Conservation (phyloP, 192 early-diverging fungal species). For the Chytriomyces confervae region DNA sequence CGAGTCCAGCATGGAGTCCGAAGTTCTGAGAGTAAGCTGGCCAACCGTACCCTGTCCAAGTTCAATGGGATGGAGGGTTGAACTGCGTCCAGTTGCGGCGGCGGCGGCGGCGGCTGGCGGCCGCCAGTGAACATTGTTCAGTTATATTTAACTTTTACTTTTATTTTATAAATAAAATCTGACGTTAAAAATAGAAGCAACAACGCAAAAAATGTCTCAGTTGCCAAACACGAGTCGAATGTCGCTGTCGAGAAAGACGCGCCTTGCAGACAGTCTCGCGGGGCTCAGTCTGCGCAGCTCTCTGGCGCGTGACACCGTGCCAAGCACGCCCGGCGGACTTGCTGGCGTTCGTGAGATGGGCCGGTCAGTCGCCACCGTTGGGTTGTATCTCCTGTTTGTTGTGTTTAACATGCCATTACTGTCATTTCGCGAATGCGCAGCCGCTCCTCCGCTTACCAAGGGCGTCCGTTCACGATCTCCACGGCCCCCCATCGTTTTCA, state of each 20-base stretch:
- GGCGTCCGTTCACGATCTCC: constrained; percentile 19
- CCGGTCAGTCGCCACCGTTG: neutral
- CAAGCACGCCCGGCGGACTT: too few species aligned
- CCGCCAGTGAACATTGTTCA: too few species aligned
- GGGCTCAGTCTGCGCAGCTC: constrained; percentile 7
- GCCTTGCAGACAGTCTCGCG: constrained; percentile 11
- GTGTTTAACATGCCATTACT: neutral
- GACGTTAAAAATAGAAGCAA: too few species aligned
- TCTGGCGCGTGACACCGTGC: too few species aligned
- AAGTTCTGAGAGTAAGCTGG: too few species aligned
- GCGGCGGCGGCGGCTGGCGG: too few species aligned
- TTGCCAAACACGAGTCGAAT: neutral
- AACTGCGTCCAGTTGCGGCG: too few species aligned
- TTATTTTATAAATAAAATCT: too few species aligned
- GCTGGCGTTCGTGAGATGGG: neutral
- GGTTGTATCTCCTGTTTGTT: neutral
- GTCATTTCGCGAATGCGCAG: neutral
- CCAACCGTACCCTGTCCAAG: too few species aligned
- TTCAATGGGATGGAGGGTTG: too few species aligned
- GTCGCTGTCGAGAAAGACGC: neutral
- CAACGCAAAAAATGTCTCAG: constrained; percentile 1
- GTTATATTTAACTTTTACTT: too few species aligned
- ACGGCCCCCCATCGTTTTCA: constrained; percentile 27
- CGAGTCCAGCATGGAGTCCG: too few species aligned
- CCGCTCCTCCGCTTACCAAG: constrained; percentile 16